phyloP scores from a whole-genome alignment of 352 stramenopile species.

The Phytopythium mirpurense region DNA sequence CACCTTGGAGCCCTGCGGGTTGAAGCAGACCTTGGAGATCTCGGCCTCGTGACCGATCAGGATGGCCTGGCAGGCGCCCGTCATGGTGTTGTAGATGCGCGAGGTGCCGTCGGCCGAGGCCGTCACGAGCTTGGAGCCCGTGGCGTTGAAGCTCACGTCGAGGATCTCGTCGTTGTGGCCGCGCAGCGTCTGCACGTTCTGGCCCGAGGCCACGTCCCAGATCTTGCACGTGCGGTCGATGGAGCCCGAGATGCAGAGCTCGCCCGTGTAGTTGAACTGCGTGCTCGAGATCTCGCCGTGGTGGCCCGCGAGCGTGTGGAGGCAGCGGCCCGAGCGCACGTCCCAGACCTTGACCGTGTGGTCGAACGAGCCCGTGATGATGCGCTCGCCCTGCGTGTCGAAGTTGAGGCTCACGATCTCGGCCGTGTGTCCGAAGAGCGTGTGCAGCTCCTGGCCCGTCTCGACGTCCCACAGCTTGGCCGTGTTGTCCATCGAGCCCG shows the following conservation, averaged over 20 bases:
- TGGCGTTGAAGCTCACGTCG: conserved; percentile 94
- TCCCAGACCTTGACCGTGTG: conserved; percentile 93
- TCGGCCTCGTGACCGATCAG: conserved; percentile 94
- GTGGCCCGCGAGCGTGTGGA: conserved; percentile 91
- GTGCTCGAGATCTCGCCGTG: conserved; percentile 94
- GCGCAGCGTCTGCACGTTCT: conserved; percentile 91
- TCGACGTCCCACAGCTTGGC: conserved; percentile 95
- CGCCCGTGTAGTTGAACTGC: conserved; percentile 93
- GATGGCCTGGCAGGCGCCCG: conserved; percentile 92
- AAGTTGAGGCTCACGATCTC: conserved; percentile 96
- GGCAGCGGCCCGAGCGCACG: conserved; percentile 79
- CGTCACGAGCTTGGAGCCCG: conserved; percentile 92
- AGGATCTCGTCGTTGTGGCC: conserved; percentile 96
- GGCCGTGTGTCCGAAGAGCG: conserved; percentile 90
- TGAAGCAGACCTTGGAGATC: conserved; percentile 95
- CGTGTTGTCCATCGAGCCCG: conserved; percentile 92
- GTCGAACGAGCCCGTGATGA: conserved; percentile 95
- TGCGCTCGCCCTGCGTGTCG: conserved; percentile 88
- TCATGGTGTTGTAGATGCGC: conserved; percentile 96
- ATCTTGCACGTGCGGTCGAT: conserved; percentile 95
- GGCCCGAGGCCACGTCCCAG: conserved; percentile 87
- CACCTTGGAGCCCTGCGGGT: conserved; percentile 93
- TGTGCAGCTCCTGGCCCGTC: conserved; percentile 92
- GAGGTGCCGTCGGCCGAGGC: conserved; percentile 91
- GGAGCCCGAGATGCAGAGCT: conserved; percentile 91